Evolutionary conservation across 192 early-diverging fungal species (phyloP).

Genomic region (Coemansia aciculifera): DNA sequence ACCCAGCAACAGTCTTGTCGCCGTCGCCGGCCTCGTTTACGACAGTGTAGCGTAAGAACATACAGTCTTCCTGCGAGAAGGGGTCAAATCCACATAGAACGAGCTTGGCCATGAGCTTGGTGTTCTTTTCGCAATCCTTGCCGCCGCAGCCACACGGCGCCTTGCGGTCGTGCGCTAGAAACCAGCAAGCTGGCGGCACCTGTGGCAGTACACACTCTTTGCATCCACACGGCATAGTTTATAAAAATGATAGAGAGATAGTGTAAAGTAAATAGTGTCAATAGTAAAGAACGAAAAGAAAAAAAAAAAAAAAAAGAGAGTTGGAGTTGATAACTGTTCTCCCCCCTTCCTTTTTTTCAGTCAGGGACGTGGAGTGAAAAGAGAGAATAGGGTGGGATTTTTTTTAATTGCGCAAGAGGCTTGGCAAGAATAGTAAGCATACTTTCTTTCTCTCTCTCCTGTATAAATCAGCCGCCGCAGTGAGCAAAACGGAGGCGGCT

Average conservation of each 20-base stretch:
- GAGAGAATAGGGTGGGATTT: not conserved
- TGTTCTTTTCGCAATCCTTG: slow-evolving; percentile 30
- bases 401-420: not conserved
- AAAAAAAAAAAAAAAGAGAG: slow-evolving; percentile 5
- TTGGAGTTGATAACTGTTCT: not conserved
- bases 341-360: not conserved
- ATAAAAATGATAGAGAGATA: slow-evolving; percentile 1
- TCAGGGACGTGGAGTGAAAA: not conserved
- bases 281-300: not conserved
- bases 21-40: slow-evolving; percentile 36
- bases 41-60: slow-evolving; percentile 43
- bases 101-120: slow-evolving; percentile 42
- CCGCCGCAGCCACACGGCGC: slow-evolving; percentile 49
- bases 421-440: not conserved
- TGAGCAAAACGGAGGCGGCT: not conserved
- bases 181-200: slow-evolving; percentile 41
- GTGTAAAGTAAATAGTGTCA: not conserved
- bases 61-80: slow-evolving; percentile 33
- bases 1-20: slow-evolving; percentile 35
- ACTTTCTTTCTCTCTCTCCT: too few relatives aligned
- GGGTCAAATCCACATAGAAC: slow-evolving; percentile 42
- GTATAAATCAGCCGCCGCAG: slow-evolving; percentile 1
- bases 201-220: slow-evolving; percentile 14
- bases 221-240: slow-evolving; percentile 37
- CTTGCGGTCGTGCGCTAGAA: slow-evolving; percentile 44